Base-by-base conservation (phyloP, 2,329 filamentous ascomycete species). In the Cytospora piceae region DNA sequence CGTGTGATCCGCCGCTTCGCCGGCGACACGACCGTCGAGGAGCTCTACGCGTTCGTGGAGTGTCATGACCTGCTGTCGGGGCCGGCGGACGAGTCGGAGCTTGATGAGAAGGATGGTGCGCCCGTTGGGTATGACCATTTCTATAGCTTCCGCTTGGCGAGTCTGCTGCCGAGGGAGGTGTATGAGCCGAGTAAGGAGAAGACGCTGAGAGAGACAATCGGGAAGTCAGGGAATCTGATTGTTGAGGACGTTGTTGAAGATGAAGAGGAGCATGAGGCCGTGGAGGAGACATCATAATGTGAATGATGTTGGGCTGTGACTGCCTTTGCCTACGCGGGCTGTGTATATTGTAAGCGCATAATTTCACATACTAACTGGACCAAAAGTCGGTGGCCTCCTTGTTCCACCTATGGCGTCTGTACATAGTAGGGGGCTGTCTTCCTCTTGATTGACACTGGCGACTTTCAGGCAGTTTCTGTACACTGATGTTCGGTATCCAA, bases 11-110 rank as follows among this genome's bases (percentile, higher is more conserved):
- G 94, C 52, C 86, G 86, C 58, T 98, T 99, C 75, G 77, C 82
- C 0, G 81, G 84, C 1, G 81, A 87, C n/a, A 87, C 91, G 0
- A 83, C 85, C 2, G 81, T 98, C 46, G 94, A 98, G 74, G 93
- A 97, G 73, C 79, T 99, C 7, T 98, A 98, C 76, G 95, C 94
- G 0, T 97, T 96, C 78, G 93, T 98, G 2, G 95, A 99, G 74
- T 98, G 94, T 78, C 90, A 93, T 74, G 88, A 92, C 61, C 71
- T 90, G 7, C 71, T 93, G 3, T 77, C 84, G 42, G 77, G 78
- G 2, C 76, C 73, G 27, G 69, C 70, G 42, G 71, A 64, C 67
- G 66, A 71, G 8, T 68, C 68, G 9, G 66, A 68, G 5, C 72
- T 71, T 4, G 75, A 77, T 20, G 74, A 79, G 37, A 77, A 75